Evolutionary conservation across 768 basidiomycete genomes (phyloP).

Genomic region (Mycena venus): DNA sequence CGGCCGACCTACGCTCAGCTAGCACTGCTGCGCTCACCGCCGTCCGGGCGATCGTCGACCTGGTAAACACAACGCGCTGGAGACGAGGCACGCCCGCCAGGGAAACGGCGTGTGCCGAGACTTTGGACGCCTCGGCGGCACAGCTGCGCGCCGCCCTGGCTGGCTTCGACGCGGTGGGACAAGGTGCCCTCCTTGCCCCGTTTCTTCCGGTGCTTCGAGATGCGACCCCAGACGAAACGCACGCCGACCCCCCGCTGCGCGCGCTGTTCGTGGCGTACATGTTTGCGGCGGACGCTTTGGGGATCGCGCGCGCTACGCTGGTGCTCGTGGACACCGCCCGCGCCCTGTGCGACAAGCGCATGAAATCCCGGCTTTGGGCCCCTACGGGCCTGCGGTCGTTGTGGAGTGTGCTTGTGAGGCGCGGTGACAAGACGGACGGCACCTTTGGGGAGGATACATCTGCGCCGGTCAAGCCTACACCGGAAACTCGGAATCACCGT

Average conservation of each 20-base stretch:
- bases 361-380: constrained; percentile 59
- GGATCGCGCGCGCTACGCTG: constrained; percentile 51
- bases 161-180: constrained; percentile 47
- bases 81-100: constrained; percentile 38
- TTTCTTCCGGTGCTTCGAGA: constrained; percentile 55
- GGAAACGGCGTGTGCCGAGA: neutral
- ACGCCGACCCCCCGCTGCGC: constrained; percentile 44
- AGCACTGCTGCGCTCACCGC: constrained; percentile 42
- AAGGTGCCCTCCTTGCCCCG: constrained; percentile 56
- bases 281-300: constrained; percentile 59
- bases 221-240: constrained; percentile 25
- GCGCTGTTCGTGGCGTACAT: constrained; percentile 66
- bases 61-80: constrained; percentile 53
- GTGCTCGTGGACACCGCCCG: constrained; percentile 51
- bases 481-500: constrained; percentile 27
- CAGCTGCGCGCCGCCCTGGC: constrained; percentile 26
- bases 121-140: constrained; percentile 9
- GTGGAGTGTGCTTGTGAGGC: constrained; percentile 43
- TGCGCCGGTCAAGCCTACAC: constrained; percentile 32
- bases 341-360: constrained; percentile 54
- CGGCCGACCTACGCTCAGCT: constrained; percentile 49
- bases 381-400: constrained; percentile 59
- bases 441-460: constrained; percentile 37
- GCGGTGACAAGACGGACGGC: constrained; percentile 45
- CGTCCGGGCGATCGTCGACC: constrained; percentile 39